Evolutionary conservation across 495 filamentous ascomycete species (phyloP).

Genomic region (Hypoxylon rickii): DNA sequence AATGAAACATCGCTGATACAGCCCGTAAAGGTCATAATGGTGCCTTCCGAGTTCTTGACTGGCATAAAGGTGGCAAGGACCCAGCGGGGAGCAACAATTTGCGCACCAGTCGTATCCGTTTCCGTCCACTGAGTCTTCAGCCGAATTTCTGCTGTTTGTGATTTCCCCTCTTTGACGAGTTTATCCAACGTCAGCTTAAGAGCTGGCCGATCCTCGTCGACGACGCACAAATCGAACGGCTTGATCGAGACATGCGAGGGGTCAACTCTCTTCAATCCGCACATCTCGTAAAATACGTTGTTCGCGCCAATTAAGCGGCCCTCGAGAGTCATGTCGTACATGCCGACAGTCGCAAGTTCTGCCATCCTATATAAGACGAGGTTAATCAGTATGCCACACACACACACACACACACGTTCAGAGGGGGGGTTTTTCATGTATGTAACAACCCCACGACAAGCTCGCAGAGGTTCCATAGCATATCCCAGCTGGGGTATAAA

Average conservation of each 20-base stretch:
- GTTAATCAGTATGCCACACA: too few relatives aligned
- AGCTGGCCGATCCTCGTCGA: constrained; percentile 58
- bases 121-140: constrained; percentile 66
- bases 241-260: constrained; percentile 33
- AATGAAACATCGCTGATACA: constrained; percentile 62
- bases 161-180: constrained; percentile 57
- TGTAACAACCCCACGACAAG: too few relatives aligned
- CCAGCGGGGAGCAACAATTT: constrained; percentile 54
- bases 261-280: constrained; percentile 64
- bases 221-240: constrained; percentile 53
- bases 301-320: constrained; percentile 49
- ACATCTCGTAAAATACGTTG: constrained; percentile 53
- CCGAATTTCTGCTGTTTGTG: constrained; percentile 67
- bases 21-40: constrained; percentile 69
- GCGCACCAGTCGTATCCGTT: constrained; percentile 62
- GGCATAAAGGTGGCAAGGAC: constrained; percentile 72
- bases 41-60: constrained; percentile 60
- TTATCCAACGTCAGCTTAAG: constrained; percentile 58
- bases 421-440: too few relatives aligned
- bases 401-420: too few relatives aligned
- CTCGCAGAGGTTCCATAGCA: too few relatives aligned
- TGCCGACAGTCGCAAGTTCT: constrained; percentile 51
- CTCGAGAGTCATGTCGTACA: constrained; percentile 53
- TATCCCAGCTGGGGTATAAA: too few relatives aligned
- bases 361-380: constrained; percentile 41